Conservation (phyloP, 2,329 filamentous ascomycete species). For the Zymoseptoria crescenta region DNA sequence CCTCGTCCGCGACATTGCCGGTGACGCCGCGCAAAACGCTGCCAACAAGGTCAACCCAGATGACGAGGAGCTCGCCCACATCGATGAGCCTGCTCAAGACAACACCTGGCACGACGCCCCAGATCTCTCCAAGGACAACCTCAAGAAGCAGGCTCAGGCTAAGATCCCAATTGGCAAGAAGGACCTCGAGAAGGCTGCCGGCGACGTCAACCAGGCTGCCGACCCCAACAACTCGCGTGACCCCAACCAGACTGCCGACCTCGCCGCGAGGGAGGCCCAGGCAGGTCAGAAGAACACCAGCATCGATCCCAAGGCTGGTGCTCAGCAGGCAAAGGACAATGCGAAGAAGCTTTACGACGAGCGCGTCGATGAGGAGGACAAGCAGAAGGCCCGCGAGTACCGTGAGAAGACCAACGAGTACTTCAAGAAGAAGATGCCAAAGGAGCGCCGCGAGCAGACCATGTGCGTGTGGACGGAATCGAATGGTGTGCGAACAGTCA, state of each 20-base stretch:
- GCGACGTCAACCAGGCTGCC: conserved; percentile 50
- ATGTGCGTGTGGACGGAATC: conserved; percentile 53
- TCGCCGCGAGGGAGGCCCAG: conserved; percentile 47
- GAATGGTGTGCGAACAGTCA: background rate
- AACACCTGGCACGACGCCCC: conserved; percentile 57
- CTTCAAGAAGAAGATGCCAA: conserved; percentile 74
- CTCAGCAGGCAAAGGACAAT: conserved; percentile 39
- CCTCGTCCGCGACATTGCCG: conserved; percentile 81
- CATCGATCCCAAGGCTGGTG: conserved; percentile 46
- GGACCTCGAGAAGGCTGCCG: conserved; percentile 54
- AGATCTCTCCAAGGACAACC: conserved; percentile 53
- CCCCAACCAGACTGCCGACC: conserved; percentile 46
- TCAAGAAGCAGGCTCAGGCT: conserved; percentile 61
- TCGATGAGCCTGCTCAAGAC: conserved; percentile 78
- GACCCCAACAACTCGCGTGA: conserved; percentile 50
- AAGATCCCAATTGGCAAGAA: conserved; percentile 47
- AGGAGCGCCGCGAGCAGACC: conserved; percentile 86
- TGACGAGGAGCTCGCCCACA: conserved; percentile 65
- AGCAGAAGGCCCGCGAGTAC: conserved; percentile 37
- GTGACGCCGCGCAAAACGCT: conserved; percentile 76
- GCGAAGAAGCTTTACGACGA: conserved; percentile 49
- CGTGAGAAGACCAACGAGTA: conserved; percentile 59
- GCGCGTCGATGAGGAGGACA: conserved; percentile 57
- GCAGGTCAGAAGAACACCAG: conserved; percentile 38
- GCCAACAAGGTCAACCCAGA: conserved; percentile 68